These are phyloP conservation scores for Penicillium parvum DNA, from an alignment of 495 filamentous ascomycete genomes.

Conservation along the genomic window DNA sequence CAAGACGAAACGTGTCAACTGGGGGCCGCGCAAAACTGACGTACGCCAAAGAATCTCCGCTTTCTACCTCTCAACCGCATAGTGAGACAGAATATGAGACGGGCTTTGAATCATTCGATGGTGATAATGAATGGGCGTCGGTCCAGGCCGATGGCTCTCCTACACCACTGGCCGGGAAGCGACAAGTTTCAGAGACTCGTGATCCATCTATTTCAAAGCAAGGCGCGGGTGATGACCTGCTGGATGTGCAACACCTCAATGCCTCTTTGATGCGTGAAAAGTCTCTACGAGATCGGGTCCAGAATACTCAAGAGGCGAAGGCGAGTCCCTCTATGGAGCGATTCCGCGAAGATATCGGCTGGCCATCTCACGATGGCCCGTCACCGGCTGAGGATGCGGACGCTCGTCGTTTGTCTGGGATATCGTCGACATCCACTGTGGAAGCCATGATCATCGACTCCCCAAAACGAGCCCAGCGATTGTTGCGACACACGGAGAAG, in stretches of 20 bases:
- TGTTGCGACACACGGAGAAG: slow-evolving; percentile 68
- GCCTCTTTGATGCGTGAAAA: slow-evolving; percentile 29
- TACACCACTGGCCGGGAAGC: slow-evolving; percentile 16
- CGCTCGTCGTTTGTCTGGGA: slow-evolving; percentile 50
- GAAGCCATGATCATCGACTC: slow-evolving; percentile 67
- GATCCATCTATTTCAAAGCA: slow-evolving; percentile 1
- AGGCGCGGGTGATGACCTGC: slow-evolving; percentile 4
- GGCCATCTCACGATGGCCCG: slow-evolving; percentile 33
- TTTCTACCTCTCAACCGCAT: slow-evolving; percentile 10
- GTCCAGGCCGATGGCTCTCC: slow-evolving; percentile 14
- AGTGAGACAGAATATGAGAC: slow-evolving; percentile 23
- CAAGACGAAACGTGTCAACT: slow-evolving; percentile 14
- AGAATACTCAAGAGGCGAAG: slow-evolving; percentile 21
- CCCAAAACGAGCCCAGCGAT: slow-evolving; percentile 45
- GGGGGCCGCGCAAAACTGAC: slow-evolving; percentile 5
- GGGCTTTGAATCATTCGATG: slow-evolving; percentile 25
- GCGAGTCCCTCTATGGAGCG: slow-evolving; percentile 33
- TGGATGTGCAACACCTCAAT: slow-evolving; percentile 20
- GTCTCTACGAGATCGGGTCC: slow-evolving; percentile 33
- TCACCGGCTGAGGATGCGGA: slow-evolving; percentile 30
- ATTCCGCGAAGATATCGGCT: slow-evolving; percentile 40
- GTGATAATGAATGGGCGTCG: slow-evolving; percentile 21
- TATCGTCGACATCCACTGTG: slow-evolving; percentile 65
- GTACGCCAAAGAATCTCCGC: slow-evolving; percentile 10
- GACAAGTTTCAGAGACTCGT: slow-evolving; percentile 5